These are phyloP conservation scores for Fulvia fulva DNA, from an alignment of 2,329 filamentous ascomycete genomes.

Conservation along the genomic window DNA sequence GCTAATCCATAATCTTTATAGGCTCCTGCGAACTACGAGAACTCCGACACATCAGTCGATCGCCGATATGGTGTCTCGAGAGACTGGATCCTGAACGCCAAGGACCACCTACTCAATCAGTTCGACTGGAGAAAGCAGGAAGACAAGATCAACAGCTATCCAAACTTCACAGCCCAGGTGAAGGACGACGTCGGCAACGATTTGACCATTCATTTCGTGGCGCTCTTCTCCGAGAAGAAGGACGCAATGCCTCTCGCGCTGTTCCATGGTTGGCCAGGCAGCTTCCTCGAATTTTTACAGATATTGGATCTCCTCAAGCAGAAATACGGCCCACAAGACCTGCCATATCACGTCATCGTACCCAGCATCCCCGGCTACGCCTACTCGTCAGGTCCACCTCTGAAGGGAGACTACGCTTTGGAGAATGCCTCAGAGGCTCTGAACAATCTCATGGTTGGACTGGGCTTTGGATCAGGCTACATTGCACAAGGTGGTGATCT, in stretches of 20 bases:
- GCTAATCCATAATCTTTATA: no score
- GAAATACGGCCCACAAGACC: constrained; percentile 46
- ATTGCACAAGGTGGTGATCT: constrained; percentile 55
- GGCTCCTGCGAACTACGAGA: constrained; percentile 50
- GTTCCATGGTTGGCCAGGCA: constrained; percentile 38
- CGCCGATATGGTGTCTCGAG: constrained; percentile 44
- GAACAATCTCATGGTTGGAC: constrained; percentile 47
- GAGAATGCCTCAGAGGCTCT: constrained; percentile 42
- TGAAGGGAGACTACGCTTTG: constrained; percentile 41
- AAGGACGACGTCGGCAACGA: constrained; percentile 31
- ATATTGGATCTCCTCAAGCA: constrained; percentile 32
- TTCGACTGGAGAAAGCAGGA: constrained; percentile 36
- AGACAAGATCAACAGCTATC: constrained; percentile 22
- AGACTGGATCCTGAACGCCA: constrained; percentile 44
- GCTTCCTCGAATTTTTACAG: constrained; percentile 34
- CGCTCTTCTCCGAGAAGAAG: constrained; percentile 50
- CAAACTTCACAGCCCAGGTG: constrained; percentile 20
- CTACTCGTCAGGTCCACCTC: constrained; percentile 43
- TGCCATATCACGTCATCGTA: constrained; percentile 55
- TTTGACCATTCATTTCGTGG: constrained; percentile 52
- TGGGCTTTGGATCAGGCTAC: constrained; percentile 50
- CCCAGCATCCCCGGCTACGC: constrained; percentile 53
- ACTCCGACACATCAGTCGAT: constrained; percentile 26
- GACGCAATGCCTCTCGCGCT: constrained; percentile 36
- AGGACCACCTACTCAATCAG: constrained; percentile 33